Evolutionary conservation across 345 rosid species (phyloP).

Genomic region (Citrus sp.): DNA sequence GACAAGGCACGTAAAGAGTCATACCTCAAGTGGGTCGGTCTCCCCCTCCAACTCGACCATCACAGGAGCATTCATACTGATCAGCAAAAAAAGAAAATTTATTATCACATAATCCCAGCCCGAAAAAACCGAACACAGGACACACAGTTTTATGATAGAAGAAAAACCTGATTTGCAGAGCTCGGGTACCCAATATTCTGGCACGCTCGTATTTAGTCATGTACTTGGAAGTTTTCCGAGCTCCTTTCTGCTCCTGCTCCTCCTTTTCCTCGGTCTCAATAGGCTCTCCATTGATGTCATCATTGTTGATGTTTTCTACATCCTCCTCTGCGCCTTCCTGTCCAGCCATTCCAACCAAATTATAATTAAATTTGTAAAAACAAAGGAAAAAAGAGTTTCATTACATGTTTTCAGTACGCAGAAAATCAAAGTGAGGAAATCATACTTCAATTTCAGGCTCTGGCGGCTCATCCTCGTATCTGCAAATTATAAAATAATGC

Average conservation of each 20-base stretch:
- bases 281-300: constrained; percentile 57
- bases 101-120: neutral
- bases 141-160: neutral
- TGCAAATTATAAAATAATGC: constrained; percentile 23
- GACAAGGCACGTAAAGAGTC: neutral
- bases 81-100: constrained; percentile 14
- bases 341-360: constrained; percentile 13
- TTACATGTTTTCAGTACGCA: neutral
- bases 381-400: neutral
- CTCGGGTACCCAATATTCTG: constrained; percentile 80
- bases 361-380: neutral
- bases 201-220: constrained; percentile 91
- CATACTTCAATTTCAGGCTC: constrained; percentile 87
- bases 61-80: constrained; percentile 92
- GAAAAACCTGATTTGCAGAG: constrained; percentile 71
- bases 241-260: constrained; percentile 35
- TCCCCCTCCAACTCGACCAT: constrained; percentile 94
- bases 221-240: constrained; percentile 66
- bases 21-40: constrained; percentile 85
- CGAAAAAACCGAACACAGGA: neutral
- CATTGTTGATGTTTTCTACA: constrained; percentile 47
- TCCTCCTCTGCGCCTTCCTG: constrained; percentile 88
- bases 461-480: constrained; percentile 84
- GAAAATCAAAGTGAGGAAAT: neutral
- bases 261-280: constrained; percentile 60